Conservation (phyloP, 305 asterid genomes). For the Ajuga reptans region DNA sequence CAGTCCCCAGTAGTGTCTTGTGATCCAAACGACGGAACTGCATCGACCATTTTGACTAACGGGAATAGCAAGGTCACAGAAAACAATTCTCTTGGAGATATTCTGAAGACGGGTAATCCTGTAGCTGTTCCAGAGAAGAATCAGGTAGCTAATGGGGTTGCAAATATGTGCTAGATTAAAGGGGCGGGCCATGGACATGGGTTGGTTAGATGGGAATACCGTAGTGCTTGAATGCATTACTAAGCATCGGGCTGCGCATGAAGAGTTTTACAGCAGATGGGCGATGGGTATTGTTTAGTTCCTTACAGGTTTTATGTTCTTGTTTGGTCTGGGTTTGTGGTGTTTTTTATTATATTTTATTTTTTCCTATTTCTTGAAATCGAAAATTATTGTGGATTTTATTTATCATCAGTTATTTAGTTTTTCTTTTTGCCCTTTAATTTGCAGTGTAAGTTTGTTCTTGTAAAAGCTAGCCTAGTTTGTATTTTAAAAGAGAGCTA, state of each 20-base stretch:
- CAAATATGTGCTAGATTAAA: constrained; percentile 35
- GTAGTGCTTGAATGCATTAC: not conserved
- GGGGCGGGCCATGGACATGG: constrained; percentile 7
- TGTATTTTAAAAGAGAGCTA: constrained; percentile 21
- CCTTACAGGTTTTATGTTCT: constrained; percentile 13
- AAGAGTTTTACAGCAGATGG: constrained; percentile 2
- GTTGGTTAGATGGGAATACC: not conserved
- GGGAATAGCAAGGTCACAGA: constrained; percentile 15
- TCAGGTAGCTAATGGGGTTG: constrained; percentile 24
- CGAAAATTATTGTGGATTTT: constrained; percentile 13
- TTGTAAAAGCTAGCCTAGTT: constrained; percentile 28
- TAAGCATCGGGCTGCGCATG: constrained; percentile 3
- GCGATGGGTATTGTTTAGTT: constrained; percentile 24
- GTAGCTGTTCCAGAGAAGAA: constrained; percentile 28
- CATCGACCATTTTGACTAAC: not conserved
- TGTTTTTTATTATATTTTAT: not conserved
- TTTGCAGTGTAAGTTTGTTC: constrained; percentile 21
- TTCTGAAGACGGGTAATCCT: constrained; percentile 5
- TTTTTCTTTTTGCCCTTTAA: not conserved
- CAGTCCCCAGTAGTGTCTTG: constrained; percentile 18
- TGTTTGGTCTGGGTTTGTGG: constrained; percentile 28
- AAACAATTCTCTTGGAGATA: not conserved
- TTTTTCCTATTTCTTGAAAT: not conserved
- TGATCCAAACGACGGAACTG: not conserved
- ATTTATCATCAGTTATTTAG: not conserved